Evolutionary conservation across 1,284 basidiomycete genomes (phyloP).

Genomic region (Inonotus obliquus): DNA sequence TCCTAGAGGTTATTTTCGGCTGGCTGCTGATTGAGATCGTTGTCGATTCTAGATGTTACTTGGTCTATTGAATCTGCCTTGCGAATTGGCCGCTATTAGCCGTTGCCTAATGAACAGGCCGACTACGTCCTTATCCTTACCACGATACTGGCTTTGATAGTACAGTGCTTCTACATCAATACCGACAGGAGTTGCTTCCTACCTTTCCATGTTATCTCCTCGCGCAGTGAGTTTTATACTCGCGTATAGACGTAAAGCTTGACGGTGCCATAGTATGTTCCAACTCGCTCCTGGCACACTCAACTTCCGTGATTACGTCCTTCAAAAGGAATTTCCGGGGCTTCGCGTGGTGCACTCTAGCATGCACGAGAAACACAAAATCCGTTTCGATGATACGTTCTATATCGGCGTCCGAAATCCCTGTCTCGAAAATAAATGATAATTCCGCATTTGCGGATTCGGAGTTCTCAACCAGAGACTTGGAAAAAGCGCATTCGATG

Average conservation of each 20-base stretch:
- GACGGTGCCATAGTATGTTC: conserved; percentile 8
- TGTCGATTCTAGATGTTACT: no score
- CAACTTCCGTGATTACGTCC: conserved; percentile 14
- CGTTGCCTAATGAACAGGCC: no score
- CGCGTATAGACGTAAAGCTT: no score
- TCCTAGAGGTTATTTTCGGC: no score
- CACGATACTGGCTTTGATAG: conserved; percentile 8
- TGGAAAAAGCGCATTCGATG: neutral
- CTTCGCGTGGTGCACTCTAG: neutral
- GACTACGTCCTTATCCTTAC: conserved; percentile 17
- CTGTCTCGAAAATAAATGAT: neutral
- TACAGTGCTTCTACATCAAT: conserved; percentile 17
- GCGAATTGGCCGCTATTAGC: no score
- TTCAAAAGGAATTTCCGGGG: neutral
- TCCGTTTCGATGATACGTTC: neutral
- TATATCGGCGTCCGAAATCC: neutral
- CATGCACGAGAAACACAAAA: neutral
- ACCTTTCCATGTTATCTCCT: conserved; percentile 16
- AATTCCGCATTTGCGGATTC: neutral
- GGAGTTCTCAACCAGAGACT: neutral
- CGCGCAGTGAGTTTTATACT: conserved; percentile 16
- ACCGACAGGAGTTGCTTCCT: conserved; percentile 9
- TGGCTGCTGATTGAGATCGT: no score
- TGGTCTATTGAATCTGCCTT: no score
- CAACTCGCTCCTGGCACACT: conserved; percentile 16